Evolutionary conservation across 345 rosid species (phyloP), one percentile per base, ranked within the genome.

Genomic region (Dipteronia sinensis): DNA sequence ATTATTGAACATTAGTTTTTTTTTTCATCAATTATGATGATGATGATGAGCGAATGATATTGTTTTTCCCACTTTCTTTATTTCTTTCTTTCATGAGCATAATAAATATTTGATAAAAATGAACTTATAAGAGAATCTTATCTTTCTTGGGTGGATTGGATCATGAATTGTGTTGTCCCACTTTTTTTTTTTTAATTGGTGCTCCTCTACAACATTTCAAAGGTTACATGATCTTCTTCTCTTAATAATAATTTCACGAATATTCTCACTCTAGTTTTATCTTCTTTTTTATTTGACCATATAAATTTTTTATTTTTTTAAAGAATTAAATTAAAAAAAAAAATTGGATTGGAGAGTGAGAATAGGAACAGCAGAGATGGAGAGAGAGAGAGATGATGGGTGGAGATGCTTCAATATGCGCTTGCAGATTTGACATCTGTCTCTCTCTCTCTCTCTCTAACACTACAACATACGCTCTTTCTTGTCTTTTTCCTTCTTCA

Each of bases 371-470:
- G 9, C 38, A 4, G 38, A 34, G 38, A n/a, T n/a, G n/a, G 34
- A 31, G 38, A 34, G 38, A 34, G 38, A 56, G 75, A 17, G 78
- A 67, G 49, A 44, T 31, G 74, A 79, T 71, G 84, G 81, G 88
- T 82, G 86, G 82, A 88, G 90, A 83, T 77, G 88, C 87, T 83
- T 72, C 70, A 75, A 69, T 78, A 69, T 76, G 87, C 85, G 71
- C 84, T 84, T 83, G 66, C 38, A 31, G 82, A 76, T 81, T 83
- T 75, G 87, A 86, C 89, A 86, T 72, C 79, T 87, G 90, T 87
- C 86, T 20, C 73, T 63, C 68, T 38, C 67, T 10, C 17, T 62
- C 42, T 64, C 27, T 27, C 65, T 17, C 63, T 22, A 46, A 46
- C 49, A 10, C 42, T 58, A 71, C 27, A 34, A 68, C 56, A 51